Evolutionary conservation across 306 rosid species (phyloP), one percentile per base, ranked within the genome.

Genomic region (Malus fusca): DNA sequence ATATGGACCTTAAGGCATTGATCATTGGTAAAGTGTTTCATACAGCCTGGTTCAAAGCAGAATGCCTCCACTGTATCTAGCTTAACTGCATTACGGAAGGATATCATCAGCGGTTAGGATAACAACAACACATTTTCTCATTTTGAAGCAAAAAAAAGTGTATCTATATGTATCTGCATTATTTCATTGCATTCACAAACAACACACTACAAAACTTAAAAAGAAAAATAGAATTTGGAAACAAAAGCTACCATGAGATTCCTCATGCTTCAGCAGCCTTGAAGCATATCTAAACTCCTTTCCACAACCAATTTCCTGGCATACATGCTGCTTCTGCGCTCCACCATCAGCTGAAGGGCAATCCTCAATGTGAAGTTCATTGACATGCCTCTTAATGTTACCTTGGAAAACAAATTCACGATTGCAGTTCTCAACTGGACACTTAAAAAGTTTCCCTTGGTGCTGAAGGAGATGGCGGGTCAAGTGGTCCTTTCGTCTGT

Each of bases 401-500:
- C 88, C 77, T 64, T 83, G 78, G 59, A 83, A 51, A 12, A 88
- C 33, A 87, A 88, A 93, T 21, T 79, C 85, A 23, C 28, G 14
- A 28, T 77, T 82, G 77, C 98, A 93, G 71, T 74, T 82, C 84
- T 82, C 89, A 63, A 87, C 17, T 9, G 91, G 89, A 71, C 98
- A 91, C 67, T 82, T 86, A 37, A 93, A 89, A 25, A 80, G 83
- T 42, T 83, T 84, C 66, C 93, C 93, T 76, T 85, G 66, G 79
- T 93, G 98, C 43, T 61, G 87, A 59, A 88, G 82, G 72, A 84
- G 85, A 77, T 93, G 98, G 3, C 92, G 93, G 44, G 79, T 88
- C 83, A 91, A 81, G 75, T 93, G 98, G 81, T 93, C 97, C 85
- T 88, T 93, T 79, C 98, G 87, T 86, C 91, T 78, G 69, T 91